Evolutionary conservation across 768 basidiomycete genomes (phyloP).

Genomic region (Kwoniella bestiolae): DNA sequence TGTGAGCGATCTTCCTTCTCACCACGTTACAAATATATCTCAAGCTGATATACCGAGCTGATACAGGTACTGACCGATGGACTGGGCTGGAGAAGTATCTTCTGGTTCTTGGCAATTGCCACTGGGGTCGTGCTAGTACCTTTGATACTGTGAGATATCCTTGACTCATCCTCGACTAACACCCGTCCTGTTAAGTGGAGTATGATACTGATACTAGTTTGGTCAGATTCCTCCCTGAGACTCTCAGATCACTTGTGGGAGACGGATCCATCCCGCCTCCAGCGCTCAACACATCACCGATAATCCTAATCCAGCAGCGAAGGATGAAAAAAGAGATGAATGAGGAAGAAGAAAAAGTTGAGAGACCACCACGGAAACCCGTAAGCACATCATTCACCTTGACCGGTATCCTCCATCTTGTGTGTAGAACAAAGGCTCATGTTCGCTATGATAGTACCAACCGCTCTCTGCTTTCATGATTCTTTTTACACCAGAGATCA

Average conservation of each 20-base stretch:
- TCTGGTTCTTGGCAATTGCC: constrained; percentile 52
- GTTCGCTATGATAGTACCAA: constrained; percentile 38
- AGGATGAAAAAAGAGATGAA: constrained; percentile 29
- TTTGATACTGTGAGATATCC: constrained; percentile 61
- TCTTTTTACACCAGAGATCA: constrained; percentile 52
- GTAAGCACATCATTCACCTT: constrained; percentile 27
- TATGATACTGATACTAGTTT: too few relatives aligned
- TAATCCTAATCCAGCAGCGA: constrained; percentile 32
- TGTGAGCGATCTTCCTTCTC: too few relatives aligned
- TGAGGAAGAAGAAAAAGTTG: constrained; percentile 33
- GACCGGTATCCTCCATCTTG: too few relatives aligned
- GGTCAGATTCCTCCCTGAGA: constrained; percentile 63
- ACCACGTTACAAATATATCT: too few relatives aligned
- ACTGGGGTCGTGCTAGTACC: constrained; percentile 39
- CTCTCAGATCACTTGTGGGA: constrained; percentile 56
- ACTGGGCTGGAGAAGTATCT: constrained; percentile 66
- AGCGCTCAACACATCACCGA: constrained; percentile 42
- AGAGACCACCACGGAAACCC: constrained; percentile 41
- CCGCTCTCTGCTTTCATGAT: constrained; percentile 51
- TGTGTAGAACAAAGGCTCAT: too few relatives aligned
- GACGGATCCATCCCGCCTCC: constrained; percentile 54
- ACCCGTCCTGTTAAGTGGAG: too few relatives aligned
- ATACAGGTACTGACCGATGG: constrained; percentile 61
- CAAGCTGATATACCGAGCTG: too few relatives aligned
- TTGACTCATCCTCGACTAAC: too few relatives aligned